A percentile compares a stretch with the other conserved stretches of the same genome.
Evolutionary conservation across 164 flowering plant genomes (phyloP).

Genomic region (Umbellularia californica): DNA sequence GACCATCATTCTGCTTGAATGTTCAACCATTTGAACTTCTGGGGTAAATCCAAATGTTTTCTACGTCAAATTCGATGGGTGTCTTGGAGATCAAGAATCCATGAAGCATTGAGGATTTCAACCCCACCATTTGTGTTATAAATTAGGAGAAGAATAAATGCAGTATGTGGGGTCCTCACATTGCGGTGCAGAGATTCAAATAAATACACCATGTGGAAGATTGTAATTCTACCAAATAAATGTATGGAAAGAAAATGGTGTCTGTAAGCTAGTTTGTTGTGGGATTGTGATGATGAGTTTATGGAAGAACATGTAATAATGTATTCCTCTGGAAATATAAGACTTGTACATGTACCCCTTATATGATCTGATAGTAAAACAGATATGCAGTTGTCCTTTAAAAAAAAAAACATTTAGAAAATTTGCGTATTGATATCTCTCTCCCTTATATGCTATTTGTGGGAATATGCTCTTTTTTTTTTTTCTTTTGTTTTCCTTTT

Average conservation of each 20-base stretch:
- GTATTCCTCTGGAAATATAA: too few species aligned
- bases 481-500: too few species aligned
- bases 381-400: too few species aligned
- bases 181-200: conserved; percentile 5
- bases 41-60: background rate
- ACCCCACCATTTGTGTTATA: conserved; percentile 5
- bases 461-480: too few species aligned
- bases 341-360: too few species aligned
- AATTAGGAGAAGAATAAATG: conserved; percentile 17
- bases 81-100: background rate
- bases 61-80: background rate
- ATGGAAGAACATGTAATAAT: too few species aligned
- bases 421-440: too few species aligned
- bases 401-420: too few species aligned
- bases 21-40: background rate
- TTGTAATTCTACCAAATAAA: background rate
- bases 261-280: too few species aligned
- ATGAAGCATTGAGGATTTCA: conserved; percentile 10
- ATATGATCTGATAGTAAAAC: too few species aligned
- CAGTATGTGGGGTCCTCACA: conserved; percentile 9
- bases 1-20: background rate
- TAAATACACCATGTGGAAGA: conserved; percentile 6
- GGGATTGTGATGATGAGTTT: too few species aligned
- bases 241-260: background rate
- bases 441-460: too few species aligned